These are phyloP conservation scores for Kockovaella imperatae DNA, from an alignment of 768 basidiomycete genomes.

Conservation along the genomic window DNA sequence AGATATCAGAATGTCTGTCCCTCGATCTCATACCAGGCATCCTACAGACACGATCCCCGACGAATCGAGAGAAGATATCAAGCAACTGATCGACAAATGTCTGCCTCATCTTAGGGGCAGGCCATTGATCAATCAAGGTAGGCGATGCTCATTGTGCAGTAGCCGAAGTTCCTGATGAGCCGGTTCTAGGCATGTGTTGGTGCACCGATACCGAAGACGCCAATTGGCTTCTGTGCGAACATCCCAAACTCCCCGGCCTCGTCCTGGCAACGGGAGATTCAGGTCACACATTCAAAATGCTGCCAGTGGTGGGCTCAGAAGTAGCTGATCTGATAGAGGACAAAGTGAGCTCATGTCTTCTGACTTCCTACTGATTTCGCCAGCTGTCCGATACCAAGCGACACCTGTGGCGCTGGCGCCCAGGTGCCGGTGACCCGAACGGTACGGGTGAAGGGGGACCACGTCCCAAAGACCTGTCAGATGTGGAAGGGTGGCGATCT, in stretches of 20 bases:
- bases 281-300: constrained; percentile 36
- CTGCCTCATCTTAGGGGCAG: constrained; percentile 22
- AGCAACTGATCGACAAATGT: constrained; percentile 24
- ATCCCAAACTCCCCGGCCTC: constrained; percentile 25
- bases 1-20: constrained; percentile 28
- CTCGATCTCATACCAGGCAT: constrained; percentile 39
- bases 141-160: too few species aligned
- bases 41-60: constrained; percentile 40
- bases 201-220: constrained; percentile 38
- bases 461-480: constrained; percentile 18
- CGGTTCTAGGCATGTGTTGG: constrained; percentile 41
- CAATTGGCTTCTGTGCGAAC: constrained; percentile 34
- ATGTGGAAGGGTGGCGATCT: constrained; percentile 22
- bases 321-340: constrained; percentile 38
- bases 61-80: constrained; percentile 24
- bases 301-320: constrained; percentile 29
- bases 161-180: too few species aligned
- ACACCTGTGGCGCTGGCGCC: constrained; percentile 17
- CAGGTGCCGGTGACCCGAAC: constrained; percentile 8
- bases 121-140: background rate
- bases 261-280: constrained; percentile 35
- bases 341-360: constrained; percentile 19
- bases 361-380: background rate
- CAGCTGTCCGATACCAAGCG: constrained; percentile 15
- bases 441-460: constrained; percentile 14